These are phyloP conservation scores for Crithidia bombi DNA, from an alignment of 208 protist genomes.

Conservation along the genomic window DNA sequence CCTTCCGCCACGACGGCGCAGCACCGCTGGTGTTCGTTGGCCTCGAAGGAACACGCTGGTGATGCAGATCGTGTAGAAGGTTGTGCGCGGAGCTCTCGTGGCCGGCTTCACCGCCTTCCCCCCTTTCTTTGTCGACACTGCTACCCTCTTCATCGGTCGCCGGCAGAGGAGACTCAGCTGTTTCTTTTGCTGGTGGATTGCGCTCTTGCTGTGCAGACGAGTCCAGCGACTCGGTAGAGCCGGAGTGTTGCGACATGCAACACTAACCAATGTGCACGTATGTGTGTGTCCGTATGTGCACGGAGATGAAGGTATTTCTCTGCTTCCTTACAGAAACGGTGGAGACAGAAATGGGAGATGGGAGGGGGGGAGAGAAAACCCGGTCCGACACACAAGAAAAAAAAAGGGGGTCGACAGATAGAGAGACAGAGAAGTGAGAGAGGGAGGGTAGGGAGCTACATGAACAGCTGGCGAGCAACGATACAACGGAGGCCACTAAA, in stretches of 20 bases:
- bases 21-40: neutral
- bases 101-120: neutral
- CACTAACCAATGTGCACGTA: neutral
- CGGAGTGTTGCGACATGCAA: slow-evolving; percentile 11
- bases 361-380: neutral
- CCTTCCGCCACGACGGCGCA: slow-evolving; percentile 67
- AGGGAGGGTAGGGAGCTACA: no score
- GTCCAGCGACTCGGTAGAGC: slow-evolving; percentile 17
- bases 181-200: neutral
- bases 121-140: neutral
- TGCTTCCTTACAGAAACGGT: neutral
- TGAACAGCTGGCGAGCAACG: no score
- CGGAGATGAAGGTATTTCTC: neutral
- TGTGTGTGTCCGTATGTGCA: neutral
- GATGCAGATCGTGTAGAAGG: neutral
- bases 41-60: slow-evolving; percentile 17
- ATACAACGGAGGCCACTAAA: no score
- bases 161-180: neutral
- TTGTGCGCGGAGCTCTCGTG: neutral
- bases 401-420: neutral
- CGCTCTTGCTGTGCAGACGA: slow-evolving; percentile 18
- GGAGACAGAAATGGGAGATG: no score
- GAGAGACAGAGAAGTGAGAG: neutral
- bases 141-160: slow-evolving; percentile 12
- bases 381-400: neutral